A percentile compares a stretch with the other conserved stretches of the same genome.
Conservation (phyloP, 1,284 basidiomycete species). For the Melanopsichium pennsylvanicum region DNA sequence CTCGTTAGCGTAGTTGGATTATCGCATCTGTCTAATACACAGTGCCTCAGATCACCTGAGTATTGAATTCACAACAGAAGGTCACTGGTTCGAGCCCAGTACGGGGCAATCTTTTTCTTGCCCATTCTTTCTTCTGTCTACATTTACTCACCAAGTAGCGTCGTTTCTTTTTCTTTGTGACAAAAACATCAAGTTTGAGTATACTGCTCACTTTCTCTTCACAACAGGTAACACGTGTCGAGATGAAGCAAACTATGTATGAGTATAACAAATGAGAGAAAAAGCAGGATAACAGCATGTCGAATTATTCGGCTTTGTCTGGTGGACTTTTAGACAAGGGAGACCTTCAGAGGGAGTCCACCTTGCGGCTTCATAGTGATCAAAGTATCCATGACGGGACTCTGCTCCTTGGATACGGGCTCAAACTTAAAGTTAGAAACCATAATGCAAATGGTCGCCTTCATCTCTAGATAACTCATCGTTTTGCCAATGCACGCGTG, state of each 20-base stretch:
- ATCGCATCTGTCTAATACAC: slow-evolving; percentile 41
- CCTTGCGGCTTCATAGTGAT: slow-evolving; percentile 57
- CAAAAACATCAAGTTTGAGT: too few species aligned
- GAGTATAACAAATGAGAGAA: too few species aligned
- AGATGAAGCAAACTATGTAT: too few species aligned
- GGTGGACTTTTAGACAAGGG: slow-evolving; percentile 3
- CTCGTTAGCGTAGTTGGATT: slow-evolving; percentile 49
- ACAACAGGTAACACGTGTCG: too few species aligned
- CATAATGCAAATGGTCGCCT: slow-evolving; percentile 46
- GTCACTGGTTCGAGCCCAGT: slow-evolving; percentile 55
- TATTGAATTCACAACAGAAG: slow-evolving; percentile 36
- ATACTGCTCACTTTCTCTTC: too few species aligned
- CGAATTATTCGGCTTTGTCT: too few species aligned
- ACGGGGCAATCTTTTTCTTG: slow-evolving; percentile 39
- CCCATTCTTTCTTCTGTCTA: background rate
- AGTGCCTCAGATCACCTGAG: slow-evolving; percentile 28
- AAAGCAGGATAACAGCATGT: too few species aligned
- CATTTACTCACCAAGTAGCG: background rate
- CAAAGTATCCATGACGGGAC: slow-evolving; percentile 36
- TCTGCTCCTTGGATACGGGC: slow-evolving; percentile 27
- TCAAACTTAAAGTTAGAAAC: slow-evolving; percentile 53
- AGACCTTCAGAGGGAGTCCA: slow-evolving; percentile 43
- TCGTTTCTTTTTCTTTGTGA: too few species aligned
- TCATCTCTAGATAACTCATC: slow-evolving; percentile 56
- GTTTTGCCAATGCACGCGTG: slow-evolving; percentile 55